Percentiles rank a stretch among this genome's conserved stretches.
Conservation (phyloP, 169 alveolate species). For the Condylostoma magnum region DNA sequence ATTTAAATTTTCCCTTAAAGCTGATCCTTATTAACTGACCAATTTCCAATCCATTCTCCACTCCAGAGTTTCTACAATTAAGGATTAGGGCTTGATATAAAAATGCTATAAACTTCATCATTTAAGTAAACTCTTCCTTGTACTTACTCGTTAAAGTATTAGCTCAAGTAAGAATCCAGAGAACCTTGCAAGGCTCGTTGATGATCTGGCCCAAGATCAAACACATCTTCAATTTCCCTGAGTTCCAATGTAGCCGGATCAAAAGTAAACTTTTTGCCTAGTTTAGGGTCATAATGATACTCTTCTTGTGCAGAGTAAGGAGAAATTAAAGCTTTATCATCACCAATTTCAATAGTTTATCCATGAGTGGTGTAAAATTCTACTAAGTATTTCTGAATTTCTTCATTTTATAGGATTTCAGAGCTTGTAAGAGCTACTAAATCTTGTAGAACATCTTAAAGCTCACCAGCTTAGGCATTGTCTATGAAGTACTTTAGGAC, state of each 20-base stretch:
- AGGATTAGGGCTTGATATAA: neutral
- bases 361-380: slow-evolving; percentile 3
- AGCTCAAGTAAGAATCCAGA: neutral
- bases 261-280: neutral
- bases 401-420: slow-evolving; percentile 1
- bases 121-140: slow-evolving; percentile 22
- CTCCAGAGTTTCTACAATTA: slow-evolving; percentile 21
- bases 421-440: neutral
- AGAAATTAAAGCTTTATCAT: neutral
- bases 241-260: neutral
- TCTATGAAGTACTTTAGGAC: slow-evolving; percentile 14
- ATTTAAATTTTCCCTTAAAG: neutral
- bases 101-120: neutral
- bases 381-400: neutral
- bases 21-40: neutral
- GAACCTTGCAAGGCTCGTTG: neutral
- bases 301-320: neutral
- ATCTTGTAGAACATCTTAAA: slow-evolving; percentile 10
- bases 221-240: neutral
- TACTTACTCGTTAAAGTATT: slow-evolving; percentile 4
- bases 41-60: slow-evolving; percentile 21
- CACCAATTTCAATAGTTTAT: neutral
- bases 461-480: slow-evolving; percentile 26
- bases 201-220: neutral
- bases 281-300: slow-evolving; percentile 9